Percentiles rank a stretch among this genome's conserved stretches.
Evolutionary conservation across 2,329 filamentous ascomycete species (phyloP).

Genomic region (Pleomassaria siparia): DNA sequence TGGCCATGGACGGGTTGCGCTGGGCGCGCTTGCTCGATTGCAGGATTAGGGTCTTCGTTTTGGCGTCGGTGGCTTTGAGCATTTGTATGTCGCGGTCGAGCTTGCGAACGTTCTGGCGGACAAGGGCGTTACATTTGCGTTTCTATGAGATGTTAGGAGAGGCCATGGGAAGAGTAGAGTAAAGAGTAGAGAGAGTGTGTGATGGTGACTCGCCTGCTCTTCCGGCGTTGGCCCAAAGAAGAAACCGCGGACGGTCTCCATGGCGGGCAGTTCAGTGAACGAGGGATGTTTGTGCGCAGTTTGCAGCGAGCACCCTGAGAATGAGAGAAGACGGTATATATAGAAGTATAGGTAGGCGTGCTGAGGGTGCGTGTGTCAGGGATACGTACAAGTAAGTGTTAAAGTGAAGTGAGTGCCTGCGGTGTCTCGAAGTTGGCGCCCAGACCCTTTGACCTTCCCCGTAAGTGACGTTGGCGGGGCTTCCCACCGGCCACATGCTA

Average conservation of each 20-base stretch:
- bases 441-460: constrained; percentile 9
- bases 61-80: constrained; percentile 72
- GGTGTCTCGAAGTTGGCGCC: constrained; percentile 12
- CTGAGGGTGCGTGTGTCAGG: neutral
- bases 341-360: neutral
- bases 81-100: constrained; percentile 88
- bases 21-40: constrained; percentile 79
- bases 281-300: neutral
- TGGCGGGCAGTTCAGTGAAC: constrained; percentile 46
- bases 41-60: constrained; percentile 79
- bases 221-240: constrained; percentile 93
- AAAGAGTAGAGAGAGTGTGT: neutral
- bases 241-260: constrained; percentile 85
- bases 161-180: neutral
- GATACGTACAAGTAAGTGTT: neutral
- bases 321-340: neutral
- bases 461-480: constrained; percentile 32
- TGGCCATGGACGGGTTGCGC: constrained; percentile 74
- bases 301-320: neutral
- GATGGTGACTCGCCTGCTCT: constrained; percentile 68
- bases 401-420: too few species aligned
- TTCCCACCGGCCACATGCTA: constrained; percentile 21
- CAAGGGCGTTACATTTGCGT: constrained; percentile 90
- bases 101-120: constrained; percentile 88
- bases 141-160: constrained; percentile 62